These are phyloP conservation scores for Penicillium verhagenii DNA, from an alignment of 495 filamentous ascomycete species.

Conservation along the genomic window DNA sequence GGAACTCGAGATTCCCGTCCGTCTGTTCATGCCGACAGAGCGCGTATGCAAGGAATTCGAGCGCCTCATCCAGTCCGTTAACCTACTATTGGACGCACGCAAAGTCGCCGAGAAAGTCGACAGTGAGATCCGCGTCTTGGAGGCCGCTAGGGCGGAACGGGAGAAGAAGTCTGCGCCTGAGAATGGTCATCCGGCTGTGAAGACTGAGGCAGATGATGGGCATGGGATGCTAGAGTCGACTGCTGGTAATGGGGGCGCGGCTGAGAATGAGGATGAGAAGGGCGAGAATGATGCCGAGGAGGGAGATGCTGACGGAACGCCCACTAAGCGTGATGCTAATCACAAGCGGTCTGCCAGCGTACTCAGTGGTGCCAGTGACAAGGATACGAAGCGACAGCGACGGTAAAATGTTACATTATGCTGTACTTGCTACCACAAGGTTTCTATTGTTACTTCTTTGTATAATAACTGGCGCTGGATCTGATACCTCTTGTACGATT, in stretches of 20 bases:
- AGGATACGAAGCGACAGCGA: constrained; percentile 69
- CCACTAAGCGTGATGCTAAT: constrained; percentile 28
- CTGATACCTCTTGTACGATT: constrained; percentile 41
- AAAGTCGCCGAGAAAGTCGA: constrained; percentile 86
- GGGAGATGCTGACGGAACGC: constrained; percentile 16
- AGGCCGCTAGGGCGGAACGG: constrained; percentile 61
- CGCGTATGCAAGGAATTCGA: constrained; percentile 80
- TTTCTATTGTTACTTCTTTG: constrained; percentile 6
- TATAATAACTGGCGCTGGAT: constrained; percentile 9
- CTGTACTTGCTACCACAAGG: constrained; percentile 15
- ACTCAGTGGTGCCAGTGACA: constrained; percentile 64
- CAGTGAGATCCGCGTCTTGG: constrained; percentile 72
- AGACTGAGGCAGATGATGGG: constrained; percentile 38
- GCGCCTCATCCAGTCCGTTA: constrained; percentile 70
- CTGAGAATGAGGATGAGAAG: constrained; percentile 5
- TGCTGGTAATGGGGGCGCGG: constrained; percentile 7
- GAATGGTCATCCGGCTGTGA: constrained; percentile 35
- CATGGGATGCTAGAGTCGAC: constrained; percentile 17
- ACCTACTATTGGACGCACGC: constrained; percentile 72
- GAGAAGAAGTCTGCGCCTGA: constrained; percentile 40
- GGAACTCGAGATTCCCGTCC: constrained; percentile 74
- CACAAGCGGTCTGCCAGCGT: constrained; percentile 79
- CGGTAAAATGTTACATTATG: constrained; percentile 44
- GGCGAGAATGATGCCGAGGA: constrained; percentile 16
- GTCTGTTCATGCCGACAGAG: constrained; percentile 83